Base-by-base conservation (phyloP, 2,329 filamentous ascomycete genomes). In the Bipolaris bicolor region DNA sequence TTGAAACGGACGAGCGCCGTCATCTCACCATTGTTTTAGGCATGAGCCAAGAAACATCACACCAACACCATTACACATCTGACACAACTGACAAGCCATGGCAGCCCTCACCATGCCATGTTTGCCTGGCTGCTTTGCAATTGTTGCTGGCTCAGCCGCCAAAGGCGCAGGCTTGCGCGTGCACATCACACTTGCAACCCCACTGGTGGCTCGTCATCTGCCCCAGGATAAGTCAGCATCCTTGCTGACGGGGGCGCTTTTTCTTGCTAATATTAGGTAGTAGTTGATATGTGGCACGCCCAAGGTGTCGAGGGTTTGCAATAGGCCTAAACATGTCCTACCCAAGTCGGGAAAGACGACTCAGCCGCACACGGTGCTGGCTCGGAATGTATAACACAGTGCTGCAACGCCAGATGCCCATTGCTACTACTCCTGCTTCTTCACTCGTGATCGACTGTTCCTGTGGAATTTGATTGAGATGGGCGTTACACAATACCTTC, bases 241-340 rank as follows among this genome's bases (percentile, higher is more conserved):
- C 47, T 51, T 55, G 41, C 53, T 49, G 36, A 55, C 29, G 46
- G 29, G 26, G 41, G 45, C 47, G 37, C 40, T 40, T 54, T 58
- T 57, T 57, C 56, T 16, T 61, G 57, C 57, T 57, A 53, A 56
- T 51, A 46, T 58, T 54, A 57, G 54, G 39, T 11, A 26, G 6
- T 15, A 10, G 16, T 43, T 34, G 43, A 48, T 36, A 44, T 29
- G 48, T 55, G 49, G 50, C 55, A 49, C 55, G 50, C 43, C 43
- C 59, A 48, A 51, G 29, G 55, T 47, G 49, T 47, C 50, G 56
- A 61, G 57, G 56, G 60, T 56, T 54, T 51, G 34, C 34, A 51
- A 26, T 53, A 36, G 29, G 44, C 45, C 49, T 58, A 58, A 60
- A 53, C 34, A 39, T 34, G 61, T 58, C 49, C 56, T 52, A 58